Conservation (phyloP, 1,139 yeast genomes). For the Pichia sp. region DNA sequence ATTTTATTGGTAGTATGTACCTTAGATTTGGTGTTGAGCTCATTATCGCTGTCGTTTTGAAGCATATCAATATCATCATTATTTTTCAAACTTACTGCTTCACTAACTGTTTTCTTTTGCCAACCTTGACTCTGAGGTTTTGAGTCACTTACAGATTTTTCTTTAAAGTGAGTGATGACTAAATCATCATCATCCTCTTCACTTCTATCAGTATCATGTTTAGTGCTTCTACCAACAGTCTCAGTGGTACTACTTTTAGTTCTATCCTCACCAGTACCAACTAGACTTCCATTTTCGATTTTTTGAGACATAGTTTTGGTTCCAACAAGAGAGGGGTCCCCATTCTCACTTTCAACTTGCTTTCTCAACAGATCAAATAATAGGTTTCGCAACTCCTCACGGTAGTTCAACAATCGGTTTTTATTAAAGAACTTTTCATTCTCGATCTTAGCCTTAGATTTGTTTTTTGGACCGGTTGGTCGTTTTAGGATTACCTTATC, state of each 20-base stretch:
- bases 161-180: conserved; percentile 9
- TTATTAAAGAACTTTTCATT: conserved; percentile 28
- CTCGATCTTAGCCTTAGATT: conserved; percentile 1
- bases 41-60: neutral
- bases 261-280: neutral
- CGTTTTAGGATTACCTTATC: conserved; percentile 18
- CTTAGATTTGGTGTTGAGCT: neutral
- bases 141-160: too few species aligned
- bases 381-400: conserved; percentile 31
- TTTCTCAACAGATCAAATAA: conserved; percentile 31
- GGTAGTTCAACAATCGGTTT: conserved; percentile 31
- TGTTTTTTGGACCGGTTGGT: conserved; percentile 17
- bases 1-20: neutral
- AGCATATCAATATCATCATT: neutral
- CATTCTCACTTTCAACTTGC: conserved; percentile 31
- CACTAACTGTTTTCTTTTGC: too few species aligned
- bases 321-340: conserved; percentile 33
- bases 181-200: conserved; percentile 13
- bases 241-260: neutral
- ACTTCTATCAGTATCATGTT: neutral
- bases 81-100: neutral
- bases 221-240: neutral
- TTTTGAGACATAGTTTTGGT: conserved; percentile 3
- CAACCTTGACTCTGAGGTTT: too few species aligned
- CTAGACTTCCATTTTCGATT: neutral